Evolutionary conservation across 2,329 filamentous ascomycete genomes (phyloP).

Genomic region (Fusarium sacchari): DNA sequence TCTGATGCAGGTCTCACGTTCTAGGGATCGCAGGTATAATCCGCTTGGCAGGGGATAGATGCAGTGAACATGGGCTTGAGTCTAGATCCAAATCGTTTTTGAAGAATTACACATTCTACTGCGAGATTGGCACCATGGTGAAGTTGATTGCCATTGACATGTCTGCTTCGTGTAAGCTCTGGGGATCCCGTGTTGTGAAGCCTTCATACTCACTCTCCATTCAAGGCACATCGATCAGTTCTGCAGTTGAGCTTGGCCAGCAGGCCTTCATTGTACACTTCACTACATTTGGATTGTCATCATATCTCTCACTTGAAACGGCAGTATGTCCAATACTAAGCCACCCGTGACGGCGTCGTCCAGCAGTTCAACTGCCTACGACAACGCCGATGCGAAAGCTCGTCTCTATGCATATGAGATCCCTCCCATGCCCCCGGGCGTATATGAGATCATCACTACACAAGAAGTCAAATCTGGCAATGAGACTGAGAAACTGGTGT

Average conservation of each 20-base stretch:
- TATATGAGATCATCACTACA: neutral
- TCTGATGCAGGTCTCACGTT: neutral
- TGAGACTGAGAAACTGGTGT: neutral
- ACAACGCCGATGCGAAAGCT: neutral
- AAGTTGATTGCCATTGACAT: neutral
- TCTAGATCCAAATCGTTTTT: neutral
- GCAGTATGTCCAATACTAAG: neutral
- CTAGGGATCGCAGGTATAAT: neutral
- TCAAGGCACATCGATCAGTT: neutral
- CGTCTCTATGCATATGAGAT: neutral
- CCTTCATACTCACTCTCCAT: neutral
- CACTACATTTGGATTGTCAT: fast-evolving
- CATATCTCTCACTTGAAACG: neutral
- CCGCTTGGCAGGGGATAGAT: neutral
- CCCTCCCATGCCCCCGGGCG: neutral
- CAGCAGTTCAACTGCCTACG: neutral
- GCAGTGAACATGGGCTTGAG: neutral
- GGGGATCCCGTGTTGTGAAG: neutral
- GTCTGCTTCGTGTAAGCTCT: neutral
- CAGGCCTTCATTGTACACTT: fast-evolving
- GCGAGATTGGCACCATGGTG: neutral
- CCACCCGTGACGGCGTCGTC: neutral
- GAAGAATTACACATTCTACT: neutral
- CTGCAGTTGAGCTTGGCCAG: neutral
- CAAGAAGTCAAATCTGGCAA: neutral